These are phyloP conservation scores for Leptodermis oblonga DNA, from an alignment of 257 asterid species.

Conservation along the genomic window DNA sequence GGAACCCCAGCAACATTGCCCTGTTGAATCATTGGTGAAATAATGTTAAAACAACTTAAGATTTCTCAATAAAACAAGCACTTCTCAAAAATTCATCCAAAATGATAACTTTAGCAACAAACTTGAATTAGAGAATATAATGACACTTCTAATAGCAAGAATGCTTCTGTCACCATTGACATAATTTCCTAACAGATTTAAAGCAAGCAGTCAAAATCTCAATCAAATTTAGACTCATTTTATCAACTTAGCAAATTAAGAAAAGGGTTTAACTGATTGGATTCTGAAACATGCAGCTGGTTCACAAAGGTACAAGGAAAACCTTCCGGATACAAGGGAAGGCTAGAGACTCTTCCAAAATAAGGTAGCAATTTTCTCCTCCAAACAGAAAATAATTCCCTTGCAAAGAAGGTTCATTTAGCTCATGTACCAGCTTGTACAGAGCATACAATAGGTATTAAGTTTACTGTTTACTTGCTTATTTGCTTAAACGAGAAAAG, in stretches of 20 bases:
- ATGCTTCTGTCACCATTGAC: not conserved
- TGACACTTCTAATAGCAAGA: not conserved
- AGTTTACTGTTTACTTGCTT: not conserved
- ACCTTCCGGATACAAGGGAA: not conserved
- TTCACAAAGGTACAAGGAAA: not conserved
- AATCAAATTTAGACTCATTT: not conserved
- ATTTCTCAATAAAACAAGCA: not conserved
- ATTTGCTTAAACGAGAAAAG: not conserved
- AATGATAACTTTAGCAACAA: not conserved
- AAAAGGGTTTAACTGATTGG: not conserved
- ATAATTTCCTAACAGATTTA: not conserved
- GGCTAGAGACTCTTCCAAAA: not conserved
- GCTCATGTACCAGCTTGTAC: not conserved
- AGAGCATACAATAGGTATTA: not conserved
- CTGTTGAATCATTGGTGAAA: constrained; percentile 34
- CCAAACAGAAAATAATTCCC: not conserved
- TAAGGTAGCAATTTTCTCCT: not conserved
- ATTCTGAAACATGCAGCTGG: not conserved
- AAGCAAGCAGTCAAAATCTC: not conserved
- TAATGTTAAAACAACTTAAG: constrained; percentile 1
- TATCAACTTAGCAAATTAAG: too few relatives aligned
- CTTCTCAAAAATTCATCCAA: not conserved
- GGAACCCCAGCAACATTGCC: constrained; percentile 78
- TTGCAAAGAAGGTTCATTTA: not conserved
- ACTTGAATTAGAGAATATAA: not conserved